Conservation (phyloP, 2,329 filamentous ascomycete genomes). For the Colletotrichum zoysiae region DNA sequence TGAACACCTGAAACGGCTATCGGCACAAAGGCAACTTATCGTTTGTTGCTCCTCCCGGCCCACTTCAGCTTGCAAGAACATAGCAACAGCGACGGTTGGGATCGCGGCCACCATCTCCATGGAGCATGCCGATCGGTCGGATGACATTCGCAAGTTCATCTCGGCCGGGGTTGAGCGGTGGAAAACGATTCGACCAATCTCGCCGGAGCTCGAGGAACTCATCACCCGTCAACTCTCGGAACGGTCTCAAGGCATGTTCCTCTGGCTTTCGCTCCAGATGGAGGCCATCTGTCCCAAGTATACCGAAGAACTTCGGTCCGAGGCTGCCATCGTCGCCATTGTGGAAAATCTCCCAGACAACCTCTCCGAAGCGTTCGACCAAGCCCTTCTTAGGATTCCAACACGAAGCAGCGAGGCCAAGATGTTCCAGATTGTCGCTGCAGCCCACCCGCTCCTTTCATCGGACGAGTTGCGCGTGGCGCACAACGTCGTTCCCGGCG, state of each 20-base stretch:
- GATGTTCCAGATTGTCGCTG: neutral
- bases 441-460: accelerated
- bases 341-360: neutral
- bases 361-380: neutral
- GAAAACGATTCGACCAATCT: neutral
- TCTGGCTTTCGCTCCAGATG: neutral
- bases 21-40: neutral
- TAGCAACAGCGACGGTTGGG: neutral
- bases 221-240: neutral
- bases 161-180: neutral
- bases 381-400: neutral
- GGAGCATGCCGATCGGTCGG: neutral
- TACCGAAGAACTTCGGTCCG: neutral
- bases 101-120: neutral
- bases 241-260: neutral
- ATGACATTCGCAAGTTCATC: neutral
- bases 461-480: neutral
- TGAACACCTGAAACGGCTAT: neutral
- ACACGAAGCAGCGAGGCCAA: neutral
- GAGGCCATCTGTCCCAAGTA: neutral
- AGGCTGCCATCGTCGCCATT: neutral
- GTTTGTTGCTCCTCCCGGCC: constrained; percentile 7
- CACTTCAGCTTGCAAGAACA: neutral
- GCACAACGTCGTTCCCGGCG: neutral
- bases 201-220: neutral